Evolutionary conservation across 371 early-diverging fungal genomes (phyloP).

Genomic region (Circinella minor): DNA sequence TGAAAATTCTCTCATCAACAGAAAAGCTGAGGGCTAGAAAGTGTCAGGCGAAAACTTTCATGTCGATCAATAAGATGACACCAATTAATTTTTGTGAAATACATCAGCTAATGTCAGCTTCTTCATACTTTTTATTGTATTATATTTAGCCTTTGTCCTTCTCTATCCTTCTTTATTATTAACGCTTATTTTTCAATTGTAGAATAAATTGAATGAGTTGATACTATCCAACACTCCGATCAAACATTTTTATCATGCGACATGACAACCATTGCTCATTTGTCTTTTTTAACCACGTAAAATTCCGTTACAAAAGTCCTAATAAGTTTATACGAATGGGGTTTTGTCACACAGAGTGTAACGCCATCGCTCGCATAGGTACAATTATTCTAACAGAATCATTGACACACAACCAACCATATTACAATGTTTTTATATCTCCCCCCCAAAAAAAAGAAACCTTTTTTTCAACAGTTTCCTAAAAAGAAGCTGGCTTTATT

Average conservation of each 20-base stretch:
- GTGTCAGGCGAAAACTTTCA: too few relatives aligned
- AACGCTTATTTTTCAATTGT: background rate
- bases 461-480: background rate
- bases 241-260: constrained; percentile 9
- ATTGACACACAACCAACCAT: constrained; percentile 8
- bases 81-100: too few relatives aligned
- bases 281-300: background rate
- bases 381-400: background rate
- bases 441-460: background rate
- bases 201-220: background rate
- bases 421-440: background rate
- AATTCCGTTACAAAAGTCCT: background rate
- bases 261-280: constrained; percentile 9
- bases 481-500: background rate
- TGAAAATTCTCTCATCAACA: too few relatives aligned
- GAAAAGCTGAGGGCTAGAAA: too few relatives aligned
- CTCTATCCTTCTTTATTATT: background rate
- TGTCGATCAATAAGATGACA: too few relatives aligned
- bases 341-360: background rate
- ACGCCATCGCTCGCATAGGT: background rate
- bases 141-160: background rate
- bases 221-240: background rate
- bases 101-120: too few relatives aligned
- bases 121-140: too few relatives aligned
- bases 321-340: background rate